phyloP scores from a whole-genome alignment of 2,329 filamentous ascomycete species.

The Claviceps capensis region DNA sequence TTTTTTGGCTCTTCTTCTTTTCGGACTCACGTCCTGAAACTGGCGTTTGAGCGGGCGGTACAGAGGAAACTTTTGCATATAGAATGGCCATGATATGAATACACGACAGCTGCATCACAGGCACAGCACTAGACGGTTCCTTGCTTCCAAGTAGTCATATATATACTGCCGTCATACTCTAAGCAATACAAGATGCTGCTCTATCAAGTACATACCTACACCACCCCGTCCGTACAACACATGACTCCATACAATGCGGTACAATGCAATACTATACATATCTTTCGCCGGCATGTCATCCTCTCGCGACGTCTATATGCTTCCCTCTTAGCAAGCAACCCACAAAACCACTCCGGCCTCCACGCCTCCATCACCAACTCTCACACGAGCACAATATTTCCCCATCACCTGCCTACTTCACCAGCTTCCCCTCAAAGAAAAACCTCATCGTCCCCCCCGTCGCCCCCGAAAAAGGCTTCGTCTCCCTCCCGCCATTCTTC shows the following conservation, averaged over 20 bases:
- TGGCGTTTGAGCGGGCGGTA: background rate
- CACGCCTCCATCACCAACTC: background rate
- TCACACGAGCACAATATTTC: background rate
- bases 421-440: conserved; percentile 23
- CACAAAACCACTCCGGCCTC: too few species aligned
- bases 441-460: conserved; percentile 29
- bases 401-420: background rate
- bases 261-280: background rate
- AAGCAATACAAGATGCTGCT: too few species aligned
- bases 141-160: background rate
- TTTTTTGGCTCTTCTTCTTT: background rate
- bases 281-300: background rate
- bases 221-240: too few species aligned
- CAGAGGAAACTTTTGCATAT: background rate
- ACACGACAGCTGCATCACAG: background rate
- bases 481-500: conserved; percentile 27
- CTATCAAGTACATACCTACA: too few species aligned
- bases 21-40: background rate
- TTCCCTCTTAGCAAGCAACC: too few species aligned
- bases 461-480: conserved; percentile 29
- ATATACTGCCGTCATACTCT: background rate
- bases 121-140: background rate
- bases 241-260: background rate
- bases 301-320: too few species aligned
- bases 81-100: background rate